phyloP scores from a whole-genome alignment of 768 basidiomycete genomes.

The Termitomyces sp. region DNA sequence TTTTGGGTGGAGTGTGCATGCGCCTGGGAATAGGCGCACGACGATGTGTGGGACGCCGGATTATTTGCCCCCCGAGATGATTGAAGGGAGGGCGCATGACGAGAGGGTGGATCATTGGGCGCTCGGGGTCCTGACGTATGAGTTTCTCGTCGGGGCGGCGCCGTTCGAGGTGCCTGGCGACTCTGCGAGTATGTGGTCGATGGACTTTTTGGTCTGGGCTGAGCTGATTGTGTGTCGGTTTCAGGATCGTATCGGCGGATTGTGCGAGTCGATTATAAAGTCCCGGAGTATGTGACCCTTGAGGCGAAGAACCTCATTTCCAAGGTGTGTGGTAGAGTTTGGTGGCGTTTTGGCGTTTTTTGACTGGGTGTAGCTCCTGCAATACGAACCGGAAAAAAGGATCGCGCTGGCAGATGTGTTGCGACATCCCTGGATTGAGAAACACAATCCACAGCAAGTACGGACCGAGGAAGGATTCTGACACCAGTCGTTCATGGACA shows the following conservation, averaged over 20 bases:
- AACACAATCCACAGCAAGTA: slow-evolving; percentile 42
- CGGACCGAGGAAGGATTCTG: slow-evolving; percentile 8
- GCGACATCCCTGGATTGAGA: slow-evolving; percentile 86
- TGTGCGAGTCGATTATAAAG: slow-evolving; percentile 72
- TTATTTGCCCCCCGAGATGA: slow-evolving; percentile 98
- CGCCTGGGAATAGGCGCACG: slow-evolving; percentile 80
- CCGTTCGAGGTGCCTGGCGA: slow-evolving; percentile 82
- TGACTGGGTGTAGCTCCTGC: slow-evolving; percentile 56
- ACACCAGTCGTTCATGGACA: no score
- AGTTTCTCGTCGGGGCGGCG: slow-evolving; percentile 78
- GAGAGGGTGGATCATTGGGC: slow-evolving; percentile 96
- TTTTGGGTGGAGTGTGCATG: slow-evolving; percentile 98
- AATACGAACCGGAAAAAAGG: slow-evolving; percentile 75
- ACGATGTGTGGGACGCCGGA: slow-evolving; percentile 95
- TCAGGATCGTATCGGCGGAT: slow-evolving; percentile 88
- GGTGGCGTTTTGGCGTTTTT: no score
- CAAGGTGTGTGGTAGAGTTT: slow-evolving; percentile 30
- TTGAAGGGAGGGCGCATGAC: slow-evolving; percentile 83
- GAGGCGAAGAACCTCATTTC: slow-evolving; percentile 64
- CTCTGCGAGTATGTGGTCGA: slow-evolving; percentile 46
- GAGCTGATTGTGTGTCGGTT: neutral
- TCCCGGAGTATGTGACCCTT: slow-evolving; percentile 50
- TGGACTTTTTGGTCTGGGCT: neutral
- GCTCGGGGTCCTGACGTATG: slow-evolving; percentile 88
- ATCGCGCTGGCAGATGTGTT: slow-evolving; percentile 70